Conservation (phyloP, 139 green algal genomes). For the Chlorella sorokiniana region DNA sequence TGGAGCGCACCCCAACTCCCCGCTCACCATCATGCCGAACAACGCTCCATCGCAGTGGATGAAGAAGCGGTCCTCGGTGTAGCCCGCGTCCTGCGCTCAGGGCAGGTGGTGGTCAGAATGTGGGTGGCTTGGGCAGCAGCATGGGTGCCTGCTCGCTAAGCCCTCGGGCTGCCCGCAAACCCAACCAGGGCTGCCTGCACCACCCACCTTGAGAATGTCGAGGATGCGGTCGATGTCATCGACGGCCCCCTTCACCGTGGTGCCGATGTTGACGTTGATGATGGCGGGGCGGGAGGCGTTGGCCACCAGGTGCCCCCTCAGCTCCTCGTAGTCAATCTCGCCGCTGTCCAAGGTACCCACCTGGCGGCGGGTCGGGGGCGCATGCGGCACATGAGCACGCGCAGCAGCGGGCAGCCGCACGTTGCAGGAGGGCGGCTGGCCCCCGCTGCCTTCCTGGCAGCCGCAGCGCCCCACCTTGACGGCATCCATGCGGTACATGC, state of each 20-base stretch:
- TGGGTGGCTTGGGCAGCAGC: background rate
- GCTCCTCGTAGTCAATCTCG: slow-evolving; percentile 94
- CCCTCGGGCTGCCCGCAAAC: background rate
- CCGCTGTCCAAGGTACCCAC: slow-evolving; percentile 73
- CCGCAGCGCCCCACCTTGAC: slow-evolving; percentile 66
- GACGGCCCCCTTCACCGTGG: slow-evolving; percentile 90
- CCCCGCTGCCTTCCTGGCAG: background rate
- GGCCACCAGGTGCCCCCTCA: slow-evolving; percentile 58
- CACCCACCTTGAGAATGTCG: slow-evolving; percentile 59
- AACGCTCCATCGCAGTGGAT: slow-evolving; percentile 98
- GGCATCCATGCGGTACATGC: slow-evolving; percentile 96
- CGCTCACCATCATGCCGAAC: slow-evolving; percentile 74
- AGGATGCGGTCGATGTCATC: slow-evolving; percentile 84
- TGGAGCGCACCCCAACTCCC: background rate
- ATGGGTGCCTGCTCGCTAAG: background rate
- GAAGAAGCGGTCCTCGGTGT: slow-evolving; percentile 92
- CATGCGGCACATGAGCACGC: background rate
- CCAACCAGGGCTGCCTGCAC: background rate
- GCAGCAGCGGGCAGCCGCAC: background rate
- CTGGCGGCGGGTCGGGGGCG: background rate
- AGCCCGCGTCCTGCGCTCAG: slow-evolving; percentile 64
- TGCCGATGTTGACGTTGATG: slow-evolving; percentile 98
- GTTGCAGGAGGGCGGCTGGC: background rate
- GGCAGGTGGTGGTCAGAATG: background rate
- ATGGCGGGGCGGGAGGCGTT: slow-evolving; percentile 87